Conservation (phyloP, 2,329 filamentous ascomycete genomes). For the Scedosporium boydii region DNA sequence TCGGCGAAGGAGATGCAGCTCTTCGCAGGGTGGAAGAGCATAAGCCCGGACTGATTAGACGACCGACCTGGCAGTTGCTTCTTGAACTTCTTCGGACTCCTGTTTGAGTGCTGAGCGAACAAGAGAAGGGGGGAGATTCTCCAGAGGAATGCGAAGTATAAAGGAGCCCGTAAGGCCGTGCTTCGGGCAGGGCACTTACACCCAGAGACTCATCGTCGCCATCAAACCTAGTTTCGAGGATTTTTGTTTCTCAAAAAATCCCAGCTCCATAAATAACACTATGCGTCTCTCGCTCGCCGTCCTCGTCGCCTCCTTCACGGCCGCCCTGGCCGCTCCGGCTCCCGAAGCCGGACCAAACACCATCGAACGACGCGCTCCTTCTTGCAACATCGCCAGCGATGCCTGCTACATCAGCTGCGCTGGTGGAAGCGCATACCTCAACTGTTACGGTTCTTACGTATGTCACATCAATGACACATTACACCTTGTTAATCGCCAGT, state of each 20-base stretch:
- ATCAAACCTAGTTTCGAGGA: no score
- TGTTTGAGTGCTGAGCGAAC: background rate
- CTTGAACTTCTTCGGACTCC: background rate
- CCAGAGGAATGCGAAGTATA: no score
- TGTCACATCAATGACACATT: background rate
- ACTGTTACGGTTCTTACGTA: background rate
- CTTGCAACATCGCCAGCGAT: conserved; percentile 1
- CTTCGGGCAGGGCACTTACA: background rate
- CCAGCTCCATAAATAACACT: conserved; percentile 4
- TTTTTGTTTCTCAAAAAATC: background rate
- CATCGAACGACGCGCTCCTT: background rate
- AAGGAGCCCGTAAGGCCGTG: background rate
- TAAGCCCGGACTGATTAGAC: background rate
- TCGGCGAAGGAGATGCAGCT: background rate
- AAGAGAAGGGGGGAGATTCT: background rate
- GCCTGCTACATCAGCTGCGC: conserved; percentile 2
- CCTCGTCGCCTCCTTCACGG: conserved; percentile 16
- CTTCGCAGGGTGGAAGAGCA: background rate
- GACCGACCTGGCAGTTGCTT: background rate
- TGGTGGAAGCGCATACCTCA: background rate
- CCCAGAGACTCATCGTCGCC: no score
- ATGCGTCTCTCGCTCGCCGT: conserved; percentile 21
- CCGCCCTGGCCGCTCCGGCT: conserved; percentile 16
- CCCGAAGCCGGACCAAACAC: conserved; percentile 10
- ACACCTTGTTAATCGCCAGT: background rate